Evolutionary conservation across 2,329 filamentous ascomycete genomes (phyloP).

Genomic region (Fusarium sp.): DNA sequence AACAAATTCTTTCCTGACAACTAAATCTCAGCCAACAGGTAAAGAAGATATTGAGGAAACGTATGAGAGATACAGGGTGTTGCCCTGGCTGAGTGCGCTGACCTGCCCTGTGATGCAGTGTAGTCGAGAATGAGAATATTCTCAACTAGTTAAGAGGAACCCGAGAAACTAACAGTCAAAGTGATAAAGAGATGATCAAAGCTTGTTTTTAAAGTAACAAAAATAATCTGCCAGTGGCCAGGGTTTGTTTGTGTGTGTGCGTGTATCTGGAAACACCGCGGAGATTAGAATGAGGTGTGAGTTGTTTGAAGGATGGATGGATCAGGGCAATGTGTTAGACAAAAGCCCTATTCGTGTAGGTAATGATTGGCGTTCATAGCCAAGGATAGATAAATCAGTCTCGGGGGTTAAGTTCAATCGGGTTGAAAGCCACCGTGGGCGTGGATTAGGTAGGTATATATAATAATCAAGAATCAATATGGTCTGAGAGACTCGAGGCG

Average conservation of each 20-base stretch:
- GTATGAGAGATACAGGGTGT: neutral
- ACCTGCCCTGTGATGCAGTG: neutral
- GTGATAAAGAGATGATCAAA: neutral
- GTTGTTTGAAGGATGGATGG: neutral
- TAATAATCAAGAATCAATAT: neutral
- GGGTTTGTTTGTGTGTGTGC: neutral
- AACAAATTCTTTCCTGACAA: slow-evolving; percentile 1
- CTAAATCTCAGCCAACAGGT: neutral
- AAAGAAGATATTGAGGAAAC: neutral
- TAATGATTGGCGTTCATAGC: neutral
- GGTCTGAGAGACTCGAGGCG: neutral
- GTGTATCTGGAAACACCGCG: slow-evolving; percentile 2
- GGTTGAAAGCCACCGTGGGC: neutral
- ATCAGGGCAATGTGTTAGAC: slow-evolving; percentile 30
- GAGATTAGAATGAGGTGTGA: slow-evolving; percentile 11
- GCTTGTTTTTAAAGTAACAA: neutral
- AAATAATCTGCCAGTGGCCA: neutral
- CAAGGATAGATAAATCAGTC: neutral
- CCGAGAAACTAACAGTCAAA: neutral
- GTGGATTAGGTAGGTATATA: neutral
- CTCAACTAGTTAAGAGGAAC: neutral
- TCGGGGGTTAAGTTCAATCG: neutral
- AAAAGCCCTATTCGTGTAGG: slow-evolving; percentile 6
- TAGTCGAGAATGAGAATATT: neutral
- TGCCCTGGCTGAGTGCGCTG: slow-evolving; percentile 1